Evolutionary conservation across 1,139 yeast genomes (phyloP), one percentile per base, ranked within the genome.

Genomic region (Suhomyces kunorum): DNA sequence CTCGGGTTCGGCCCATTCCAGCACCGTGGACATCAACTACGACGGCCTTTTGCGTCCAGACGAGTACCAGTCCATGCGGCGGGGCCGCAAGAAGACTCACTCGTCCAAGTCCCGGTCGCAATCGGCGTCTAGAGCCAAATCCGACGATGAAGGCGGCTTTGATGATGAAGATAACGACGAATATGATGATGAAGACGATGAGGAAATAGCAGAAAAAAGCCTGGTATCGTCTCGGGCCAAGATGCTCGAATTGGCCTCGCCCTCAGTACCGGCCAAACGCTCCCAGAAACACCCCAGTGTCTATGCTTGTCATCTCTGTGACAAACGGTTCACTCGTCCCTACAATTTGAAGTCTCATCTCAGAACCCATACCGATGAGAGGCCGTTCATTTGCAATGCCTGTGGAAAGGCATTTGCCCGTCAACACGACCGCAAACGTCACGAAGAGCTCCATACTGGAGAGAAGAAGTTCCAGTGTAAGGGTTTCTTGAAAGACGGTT

Each of bases 401-500:
- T 92, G 98, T 64, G 94, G 94, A 7, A 88, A 89, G 62, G 92
- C 96, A 3, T 92, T 92, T 74, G 97, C 98, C 0, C 70, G 98
- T 43, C 96, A 89, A 57, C 98, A 92, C 57, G 98, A 92, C 63
- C 70, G 95, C 30, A 89, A 88, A 58, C 75, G 98, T 31, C 98
- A 92, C 58, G 97, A 90, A 58, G 95, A 88, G 46, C 70, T 92
- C 44, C 98, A 92, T 59, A 74, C 89, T 6, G 98, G 98, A 3
- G 92, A 87, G 59, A 90, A 88, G 69, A 78, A 85, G 55, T 92
- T 79, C 58, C 88, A 83, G 48, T 92, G 98, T 63, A 75, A 76
- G 46, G 98, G 98, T 0, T 61, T 67, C 8, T 65, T 87, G 43
- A 76, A 78, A 42, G 83, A 77, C 57, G 87, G 85, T 1, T 59